A percentile compares a stretch with the other conserved stretches of the same genome.
phyloP scores from a whole-genome alignment of 306 rosid species.

The barrel medic (Medicago truncatula) region DNA sequence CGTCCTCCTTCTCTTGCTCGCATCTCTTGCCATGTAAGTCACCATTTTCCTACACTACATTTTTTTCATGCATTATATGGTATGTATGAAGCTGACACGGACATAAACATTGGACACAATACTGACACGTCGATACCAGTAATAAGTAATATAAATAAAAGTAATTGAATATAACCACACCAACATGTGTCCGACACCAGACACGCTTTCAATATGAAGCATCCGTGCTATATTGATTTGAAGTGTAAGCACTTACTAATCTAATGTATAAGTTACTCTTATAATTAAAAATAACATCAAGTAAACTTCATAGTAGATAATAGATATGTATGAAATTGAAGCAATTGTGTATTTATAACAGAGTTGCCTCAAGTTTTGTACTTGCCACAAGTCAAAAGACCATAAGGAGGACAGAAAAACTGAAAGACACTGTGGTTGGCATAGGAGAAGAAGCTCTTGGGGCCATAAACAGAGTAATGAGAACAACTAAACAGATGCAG shows the following conservation, averaged over 20 bases:
- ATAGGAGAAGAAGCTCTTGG: constrained; percentile 60
- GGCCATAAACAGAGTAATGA: constrained; percentile 51
- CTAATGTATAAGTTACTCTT: too few relatives aligned
- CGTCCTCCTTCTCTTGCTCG: constrained; percentile 55
- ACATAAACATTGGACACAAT: too few relatives aligned
- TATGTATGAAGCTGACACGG: too few relatives aligned
- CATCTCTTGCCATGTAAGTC: constrained; percentile 67
- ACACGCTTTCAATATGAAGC: not conserved
- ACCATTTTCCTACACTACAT: not conserved
- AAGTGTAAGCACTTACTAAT: too few relatives aligned
- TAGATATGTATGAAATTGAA: not conserved
- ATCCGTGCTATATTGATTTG: not conserved
- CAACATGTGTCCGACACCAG: not conserved
- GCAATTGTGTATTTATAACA: constrained; percentile 33
- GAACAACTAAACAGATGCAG: constrained; percentile 57
- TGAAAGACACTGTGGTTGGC: constrained; percentile 55
- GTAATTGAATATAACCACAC: too few relatives aligned
- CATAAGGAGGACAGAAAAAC: constrained; percentile 49
- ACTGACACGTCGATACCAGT: too few relatives aligned
- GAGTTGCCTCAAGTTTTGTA: constrained; percentile 69
- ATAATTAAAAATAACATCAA: too few relatives aligned
- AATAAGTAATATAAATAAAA: too few relatives aligned
- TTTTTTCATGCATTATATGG: too few relatives aligned
- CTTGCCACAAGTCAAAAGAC: constrained; percentile 51
- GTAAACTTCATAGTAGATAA: too few relatives aligned